Evolutionary conservation across 441 rosid species (phyloP).

Genomic region (Pelargonium fulgidum): DNA sequence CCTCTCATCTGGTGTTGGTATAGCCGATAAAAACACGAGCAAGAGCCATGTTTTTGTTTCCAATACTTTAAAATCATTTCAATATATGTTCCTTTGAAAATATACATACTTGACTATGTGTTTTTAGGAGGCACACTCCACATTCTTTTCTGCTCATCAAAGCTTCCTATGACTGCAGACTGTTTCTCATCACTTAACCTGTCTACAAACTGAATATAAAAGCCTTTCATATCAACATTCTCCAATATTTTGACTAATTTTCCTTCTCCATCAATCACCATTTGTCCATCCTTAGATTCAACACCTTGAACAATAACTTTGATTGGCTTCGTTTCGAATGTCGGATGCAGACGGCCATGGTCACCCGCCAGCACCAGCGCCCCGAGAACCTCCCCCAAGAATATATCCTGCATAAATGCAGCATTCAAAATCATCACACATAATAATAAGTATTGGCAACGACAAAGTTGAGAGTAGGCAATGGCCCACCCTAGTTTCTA

Average conservation of each 20-base stretch:
- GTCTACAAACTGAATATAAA: constrained; percentile 37
- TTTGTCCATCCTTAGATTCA: constrained; percentile 52
- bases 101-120: background rate
- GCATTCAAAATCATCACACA: constrained; percentile 1
- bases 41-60: too few relatives aligned
- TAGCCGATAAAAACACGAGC: too few relatives aligned
- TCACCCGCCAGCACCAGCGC: constrained; percentile 46
- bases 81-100: too few relatives aligned
- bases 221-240: constrained; percentile 34
- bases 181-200: constrained; percentile 43
- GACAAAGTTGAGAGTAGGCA: too few relatives aligned
- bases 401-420: constrained; percentile 46
- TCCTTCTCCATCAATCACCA: constrained; percentile 34
- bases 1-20: too few relatives aligned
- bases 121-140: constrained; percentile 46
- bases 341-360: constrained; percentile 34
- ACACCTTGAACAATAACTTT: constrained; percentile 45
- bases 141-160: constrained; percentile 50
- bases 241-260: constrained; percentile 42
- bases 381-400: constrained; percentile 83
- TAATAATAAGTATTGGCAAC: too few relatives aligned
- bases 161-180: constrained; percentile 71
- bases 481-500: too few relatives aligned
- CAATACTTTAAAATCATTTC: too few relatives aligned
- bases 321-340: constrained; percentile 29